These are phyloP conservation scores for Avicennia marina DNA, from an alignment of 257 asterid species.

Conservation along the genomic window DNA sequence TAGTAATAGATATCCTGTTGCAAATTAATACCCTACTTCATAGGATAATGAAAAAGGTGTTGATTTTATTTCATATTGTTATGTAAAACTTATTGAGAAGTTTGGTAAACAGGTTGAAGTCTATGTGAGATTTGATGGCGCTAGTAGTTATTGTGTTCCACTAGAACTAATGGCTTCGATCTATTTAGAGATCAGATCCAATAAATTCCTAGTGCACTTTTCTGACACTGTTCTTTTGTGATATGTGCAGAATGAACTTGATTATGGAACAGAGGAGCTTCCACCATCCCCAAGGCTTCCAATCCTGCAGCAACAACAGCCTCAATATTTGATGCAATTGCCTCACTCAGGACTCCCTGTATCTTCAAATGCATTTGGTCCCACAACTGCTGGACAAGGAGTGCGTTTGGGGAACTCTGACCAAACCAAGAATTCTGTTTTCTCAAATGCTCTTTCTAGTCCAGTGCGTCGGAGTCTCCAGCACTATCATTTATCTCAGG, in stretches of 20 bases:
- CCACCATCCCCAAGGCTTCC: constrained; percentile 47
- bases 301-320: constrained; percentile 36
- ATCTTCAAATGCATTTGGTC: constrained; percentile 41
- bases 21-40: too few species aligned
- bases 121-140: too few species aligned
- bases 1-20: too few species aligned
- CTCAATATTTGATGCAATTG: constrained; percentile 27
- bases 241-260: constrained; percentile 51
- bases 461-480: constrained; percentile 57
- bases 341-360: constrained; percentile 34
- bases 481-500: constrained; percentile 53
- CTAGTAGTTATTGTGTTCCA: too few species aligned
- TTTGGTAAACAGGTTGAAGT: too few species aligned
- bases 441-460: constrained; percentile 62
- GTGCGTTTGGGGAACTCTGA: constrained; percentile 32
- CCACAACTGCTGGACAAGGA: constrained; percentile 40
- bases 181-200: not conserved
- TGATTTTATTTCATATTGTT: too few species aligned
- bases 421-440: constrained; percentile 43
- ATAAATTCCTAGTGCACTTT: not conserved
- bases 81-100: too few species aligned
- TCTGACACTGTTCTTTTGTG: not conserved
- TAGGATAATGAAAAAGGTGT: too few species aligned
- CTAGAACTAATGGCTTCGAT: not conserved
- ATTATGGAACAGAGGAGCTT: constrained; percentile 48